These are phyloP conservation scores for Septoria linicola DNA, from an alignment of 2,329 filamentous ascomycete genomes.

Conservation along the genomic window DNA sequence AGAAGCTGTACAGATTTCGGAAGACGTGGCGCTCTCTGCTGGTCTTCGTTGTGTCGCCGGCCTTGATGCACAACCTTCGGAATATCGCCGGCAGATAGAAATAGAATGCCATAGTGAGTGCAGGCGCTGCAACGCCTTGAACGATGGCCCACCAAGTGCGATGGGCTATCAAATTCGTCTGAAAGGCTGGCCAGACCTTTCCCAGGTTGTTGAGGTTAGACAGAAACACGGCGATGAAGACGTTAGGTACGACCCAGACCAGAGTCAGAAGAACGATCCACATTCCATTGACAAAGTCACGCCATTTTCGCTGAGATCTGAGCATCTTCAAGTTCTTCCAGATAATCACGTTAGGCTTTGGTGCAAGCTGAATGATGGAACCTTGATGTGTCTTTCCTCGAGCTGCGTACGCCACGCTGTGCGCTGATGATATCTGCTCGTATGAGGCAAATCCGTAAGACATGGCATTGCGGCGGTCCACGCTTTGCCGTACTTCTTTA, in stretches of 20 bases:
- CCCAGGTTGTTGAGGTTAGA: conserved; percentile 81
- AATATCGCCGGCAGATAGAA: conserved; percentile 87
- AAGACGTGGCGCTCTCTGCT: conserved; percentile 88
- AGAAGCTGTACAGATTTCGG: conserved; percentile 89
- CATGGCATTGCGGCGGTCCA: conserved; percentile 86
- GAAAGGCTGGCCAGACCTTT: conserved; percentile 74
- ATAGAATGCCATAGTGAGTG: conserved; percentile 83
- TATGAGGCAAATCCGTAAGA: conserved; percentile 94
- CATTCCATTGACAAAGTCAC: conserved; percentile 73
- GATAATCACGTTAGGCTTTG: conserved; percentile 86
- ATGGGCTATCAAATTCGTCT: conserved; percentile 61
- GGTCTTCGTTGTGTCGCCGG: conserved; percentile 88
- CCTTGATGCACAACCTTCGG: conserved; percentile 76
- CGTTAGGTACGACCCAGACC: conserved; percentile 88
- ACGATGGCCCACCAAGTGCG: conserved; percentile 76
- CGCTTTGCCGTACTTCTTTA: conserved; percentile 73
- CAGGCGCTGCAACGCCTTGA: conserved; percentile 87
- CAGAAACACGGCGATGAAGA: conserved; percentile 89
- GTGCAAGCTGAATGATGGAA: conserved; percentile 74
- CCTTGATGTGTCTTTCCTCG: conserved; percentile 79
- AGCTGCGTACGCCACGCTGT: conserved; percentile 78
- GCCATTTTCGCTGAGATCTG: conserved; percentile 66
- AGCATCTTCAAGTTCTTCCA: conserved; percentile 87
- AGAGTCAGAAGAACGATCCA: conserved; percentile 81
- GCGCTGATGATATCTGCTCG: conserved; percentile 81